Base-by-base conservation (phyloP, 2,329 filamentous ascomycete species). In the Xylariomycetidae sp. region DNA sequence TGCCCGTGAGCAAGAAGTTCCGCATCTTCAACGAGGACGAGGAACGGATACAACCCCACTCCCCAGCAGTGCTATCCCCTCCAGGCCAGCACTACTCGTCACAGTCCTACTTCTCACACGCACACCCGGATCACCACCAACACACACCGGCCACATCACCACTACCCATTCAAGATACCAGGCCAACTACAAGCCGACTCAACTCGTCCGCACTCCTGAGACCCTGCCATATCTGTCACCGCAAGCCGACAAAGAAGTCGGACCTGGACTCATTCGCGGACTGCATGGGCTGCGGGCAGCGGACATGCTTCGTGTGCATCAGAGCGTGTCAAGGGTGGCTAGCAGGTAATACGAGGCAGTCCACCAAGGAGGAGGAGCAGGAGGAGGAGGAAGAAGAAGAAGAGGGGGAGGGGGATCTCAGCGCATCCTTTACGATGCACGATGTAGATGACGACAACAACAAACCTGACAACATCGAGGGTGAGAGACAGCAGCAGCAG, bases 241-340 rank as follows among this genome's bases (percentile, higher is more conserved):
- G 78, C 26, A 72, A 72, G 34, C 82, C 82, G 2, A 80, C 69
- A 33, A 77, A 77, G 45, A 82, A 75, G 52, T 69, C 69, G 5
- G 79, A 85, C 36, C 67, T 85, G 20, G 79, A 83, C 54, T 75
- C 73, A 8, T 85, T 78, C 50, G 72, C 77, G 29, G 67, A 77
- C 47, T 86, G 82, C 53, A 62, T 73, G 44, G 69, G 73, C 11
- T 86, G 82, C 50, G 64, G 68, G 8, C 63, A 72, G 41, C 67
- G 79, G 26, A 75, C 80, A 1, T 86, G 82, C 53, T 85, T 74
- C 49, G 67, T 86, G n/a, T 86, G 82, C 53, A 72, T 83, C 27
- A 63, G 82, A 16, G 64, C 76, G 44, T 86, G 82, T 46, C 61
- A 70, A 10, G 73, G 74, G 3, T 72, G 68, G 65, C 61, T 61